Evolutionary conservation across 2,329 filamentous ascomycete species (phyloP).

Genomic region (Delphinella strobiligena): DNA sequence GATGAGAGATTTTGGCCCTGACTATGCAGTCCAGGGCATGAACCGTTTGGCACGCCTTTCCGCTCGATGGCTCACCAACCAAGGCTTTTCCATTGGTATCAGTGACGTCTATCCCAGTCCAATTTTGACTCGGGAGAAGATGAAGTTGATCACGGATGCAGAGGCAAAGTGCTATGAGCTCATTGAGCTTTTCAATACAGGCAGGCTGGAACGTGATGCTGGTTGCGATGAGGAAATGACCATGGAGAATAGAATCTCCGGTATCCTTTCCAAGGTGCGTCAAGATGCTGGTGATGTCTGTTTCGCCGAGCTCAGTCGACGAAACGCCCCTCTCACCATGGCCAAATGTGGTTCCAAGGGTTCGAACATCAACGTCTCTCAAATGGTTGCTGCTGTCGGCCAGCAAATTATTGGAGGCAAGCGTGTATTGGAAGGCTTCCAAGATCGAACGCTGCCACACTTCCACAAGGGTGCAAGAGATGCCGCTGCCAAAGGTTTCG

Average conservation of each 20-base stretch:
- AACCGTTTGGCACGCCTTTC: slow-evolving; percentile 86
- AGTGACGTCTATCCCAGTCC: slow-evolving; percentile 82
- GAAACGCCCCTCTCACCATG: slow-evolving; percentile 93
- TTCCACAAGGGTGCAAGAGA: slow-evolving; percentile 88
- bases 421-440: slow-evolving; percentile 91
- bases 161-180: slow-evolving; percentile 74
- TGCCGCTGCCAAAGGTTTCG: slow-evolving; percentile 93
- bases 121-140: slow-evolving; percentile 59
- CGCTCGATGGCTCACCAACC: slow-evolving; percentile 75
- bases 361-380: slow-evolving; percentile 93
- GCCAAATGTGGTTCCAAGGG: slow-evolving; percentile 95
- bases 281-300: slow-evolving; percentile 84
- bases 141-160: slow-evolving; percentile 61
- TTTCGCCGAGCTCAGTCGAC: slow-evolving; percentile 76
- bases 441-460: slow-evolving; percentile 86
- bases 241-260: slow-evolving; percentile 80
- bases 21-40: slow-evolving; percentile 83
- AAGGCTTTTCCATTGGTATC: slow-evolving; percentile 92
- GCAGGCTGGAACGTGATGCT: slow-evolving; percentile 71
- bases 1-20: slow-evolving; percentile 83
- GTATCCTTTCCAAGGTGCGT: slow-evolving; percentile 83
- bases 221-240: slow-evolving; percentile 89
- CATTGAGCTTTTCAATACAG: slow-evolving; percentile 67
- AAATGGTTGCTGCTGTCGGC: slow-evolving; percentile 95
- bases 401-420: slow-evolving; percentile 94